Evolutionary conservation across 2,329 filamentous ascomycete species (phyloP).

Genomic region (Furcasterigmium sp.): DNA sequence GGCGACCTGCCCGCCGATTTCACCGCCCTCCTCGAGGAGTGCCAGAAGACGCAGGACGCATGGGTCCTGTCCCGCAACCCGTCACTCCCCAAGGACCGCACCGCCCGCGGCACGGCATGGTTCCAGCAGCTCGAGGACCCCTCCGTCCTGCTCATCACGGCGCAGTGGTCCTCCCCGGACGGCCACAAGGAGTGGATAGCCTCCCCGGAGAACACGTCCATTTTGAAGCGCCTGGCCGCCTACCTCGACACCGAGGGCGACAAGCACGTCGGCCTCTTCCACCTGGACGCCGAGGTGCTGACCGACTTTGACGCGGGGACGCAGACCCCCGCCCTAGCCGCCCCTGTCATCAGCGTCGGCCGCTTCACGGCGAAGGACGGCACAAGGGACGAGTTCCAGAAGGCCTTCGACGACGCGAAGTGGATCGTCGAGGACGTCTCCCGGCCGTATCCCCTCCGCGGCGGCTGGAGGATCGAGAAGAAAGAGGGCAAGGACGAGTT

Average conservation of each 20-base stretch:
- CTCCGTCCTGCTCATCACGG: conserved; percentile 33
- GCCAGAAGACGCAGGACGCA: conserved; percentile 28
- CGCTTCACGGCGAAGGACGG: conserved; percentile 23
- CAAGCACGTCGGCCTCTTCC: conserved; percentile 30
- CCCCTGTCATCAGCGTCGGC: conserved; percentile 30
- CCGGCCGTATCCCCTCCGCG: conserved; percentile 25
- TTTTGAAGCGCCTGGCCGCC: conserved; percentile 24
- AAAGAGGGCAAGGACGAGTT: conserved; percentile 27
- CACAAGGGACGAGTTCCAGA: conserved; percentile 24
- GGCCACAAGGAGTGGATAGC: conserved; percentile 38
- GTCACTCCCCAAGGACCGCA: conserved; percentile 27
- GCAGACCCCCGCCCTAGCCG: conserved; percentile 5
- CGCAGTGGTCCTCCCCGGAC: conserved; percentile 36
- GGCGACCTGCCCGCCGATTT: conserved; percentile 24
- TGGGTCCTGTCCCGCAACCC: conserved; percentile 30
- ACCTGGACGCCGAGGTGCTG: conserved; percentile 29
- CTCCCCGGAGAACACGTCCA: conserved; percentile 30
- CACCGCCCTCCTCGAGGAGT: conserved; percentile 22
- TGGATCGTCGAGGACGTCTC: conserved; percentile 21
- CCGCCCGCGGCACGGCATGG: conserved; percentile 24
- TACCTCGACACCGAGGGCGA: conserved; percentile 26
- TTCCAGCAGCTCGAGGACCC: conserved; percentile 30
- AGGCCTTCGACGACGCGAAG: conserved; percentile 26
- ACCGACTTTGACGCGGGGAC: background rate
- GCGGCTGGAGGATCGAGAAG: conserved; percentile 37